phyloP scores from a whole-genome alignment of 768 basidiomycete species.

The Pleurotus tuoliensis region DNA sequence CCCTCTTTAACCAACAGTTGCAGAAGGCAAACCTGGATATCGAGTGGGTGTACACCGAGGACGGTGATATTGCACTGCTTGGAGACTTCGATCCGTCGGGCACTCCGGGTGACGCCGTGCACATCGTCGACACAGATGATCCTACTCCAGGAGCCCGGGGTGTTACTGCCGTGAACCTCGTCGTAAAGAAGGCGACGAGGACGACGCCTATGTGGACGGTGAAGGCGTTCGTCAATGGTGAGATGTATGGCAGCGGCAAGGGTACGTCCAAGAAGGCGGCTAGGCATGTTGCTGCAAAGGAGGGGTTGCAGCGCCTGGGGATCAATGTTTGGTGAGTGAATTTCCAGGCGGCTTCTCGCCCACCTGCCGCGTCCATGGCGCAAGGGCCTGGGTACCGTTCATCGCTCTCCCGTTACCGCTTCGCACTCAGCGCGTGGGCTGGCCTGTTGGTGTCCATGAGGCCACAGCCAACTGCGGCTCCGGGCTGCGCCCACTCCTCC shows the following conservation, averaged over 20 bases:
- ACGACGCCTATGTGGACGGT: slow-evolving; percentile 79
- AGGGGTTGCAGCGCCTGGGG: slow-evolving; percentile 59
- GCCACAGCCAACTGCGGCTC: too few species aligned
- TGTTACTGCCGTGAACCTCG: background rate
- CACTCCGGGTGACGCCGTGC: slow-evolving; percentile 12
- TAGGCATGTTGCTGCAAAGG: slow-evolving; percentile 77
- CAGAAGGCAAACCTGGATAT: slow-evolving; percentile 53
- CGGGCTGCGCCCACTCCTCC: too few species aligned
- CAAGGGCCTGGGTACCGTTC: background rate
- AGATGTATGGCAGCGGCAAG: slow-evolving; percentile 54
- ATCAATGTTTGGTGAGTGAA: slow-evolving; percentile 44
- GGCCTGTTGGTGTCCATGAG: too few species aligned
- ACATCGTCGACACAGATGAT: slow-evolving; percentile 1
- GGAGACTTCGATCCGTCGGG: slow-evolving; percentile 5
- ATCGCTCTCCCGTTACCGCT: background rate
- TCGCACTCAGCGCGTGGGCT: background rate
- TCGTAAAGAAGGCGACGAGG: slow-evolving; percentile 38
- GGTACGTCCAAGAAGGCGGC: slow-evolving; percentile 79
- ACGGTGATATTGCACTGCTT: slow-evolving; percentile 5
- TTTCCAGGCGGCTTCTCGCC: background rate
- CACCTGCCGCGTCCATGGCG: background rate
- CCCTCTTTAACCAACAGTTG: slow-evolving; percentile 76
- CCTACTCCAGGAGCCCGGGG: background rate
- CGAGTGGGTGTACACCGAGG: slow-evolving; percentile 69
- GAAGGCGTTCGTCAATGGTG: slow-evolving; percentile 57